These are phyloP conservation scores for Neltuma alba DNA, from an alignment of 306 rosid genomes.

Conservation along the genomic window DNA sequence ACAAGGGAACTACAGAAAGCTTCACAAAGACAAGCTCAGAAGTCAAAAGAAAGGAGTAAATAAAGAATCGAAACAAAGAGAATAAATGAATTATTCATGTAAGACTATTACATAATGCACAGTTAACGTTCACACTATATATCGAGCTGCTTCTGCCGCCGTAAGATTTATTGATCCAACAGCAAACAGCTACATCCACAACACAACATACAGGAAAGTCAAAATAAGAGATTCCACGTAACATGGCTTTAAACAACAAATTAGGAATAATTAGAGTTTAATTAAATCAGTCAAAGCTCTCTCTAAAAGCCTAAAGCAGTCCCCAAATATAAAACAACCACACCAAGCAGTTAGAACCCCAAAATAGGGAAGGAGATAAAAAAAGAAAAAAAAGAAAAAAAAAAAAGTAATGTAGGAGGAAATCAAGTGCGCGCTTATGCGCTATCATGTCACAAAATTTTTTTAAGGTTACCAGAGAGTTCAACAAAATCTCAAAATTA, in stretches of 20 bases:
- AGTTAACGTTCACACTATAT: background rate
- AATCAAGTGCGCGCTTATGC: background rate
- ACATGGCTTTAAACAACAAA: conserved; percentile 4
- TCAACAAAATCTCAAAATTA: background rate
- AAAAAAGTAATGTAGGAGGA: background rate
- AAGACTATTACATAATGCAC: background rate
- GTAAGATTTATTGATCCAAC: background rate
- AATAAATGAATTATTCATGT: background rate
- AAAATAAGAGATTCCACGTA: conserved; percentile 6
- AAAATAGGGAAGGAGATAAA: conserved; percentile 2
- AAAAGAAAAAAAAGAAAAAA: background rate
- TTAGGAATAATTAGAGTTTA: background rate
- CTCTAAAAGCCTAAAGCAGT: conserved; percentile 3
- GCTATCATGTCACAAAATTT: background rate
- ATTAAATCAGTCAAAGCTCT: background rate
- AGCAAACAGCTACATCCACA: background rate
- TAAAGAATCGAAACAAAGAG: background rate
- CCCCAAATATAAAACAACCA: background rate
- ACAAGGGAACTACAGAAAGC: background rate
- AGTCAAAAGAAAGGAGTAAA: background rate
- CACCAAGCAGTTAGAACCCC: background rate
- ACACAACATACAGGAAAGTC: background rate
- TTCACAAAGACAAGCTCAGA: background rate
- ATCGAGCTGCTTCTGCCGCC: background rate
- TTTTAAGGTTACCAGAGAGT: conserved; percentile 18